Evolutionary conservation across 208 protist species (phyloP).

Genomic region (Wallacemonas rigidus): DNA sequence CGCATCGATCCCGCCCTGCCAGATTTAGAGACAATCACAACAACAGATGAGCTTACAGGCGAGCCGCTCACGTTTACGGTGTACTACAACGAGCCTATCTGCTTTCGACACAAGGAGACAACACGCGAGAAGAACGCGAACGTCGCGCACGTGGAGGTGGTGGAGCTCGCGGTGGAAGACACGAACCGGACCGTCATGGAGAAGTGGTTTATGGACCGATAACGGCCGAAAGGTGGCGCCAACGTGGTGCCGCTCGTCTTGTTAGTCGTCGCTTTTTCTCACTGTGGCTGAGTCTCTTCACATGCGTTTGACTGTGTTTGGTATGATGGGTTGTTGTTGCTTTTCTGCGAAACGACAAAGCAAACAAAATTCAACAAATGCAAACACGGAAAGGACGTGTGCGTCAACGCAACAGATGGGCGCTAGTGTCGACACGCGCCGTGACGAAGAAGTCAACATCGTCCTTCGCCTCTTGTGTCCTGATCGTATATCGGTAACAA

Average conservation of each 20-base stretch:
- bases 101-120: slow-evolving; percentile 64
- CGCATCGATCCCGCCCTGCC: slow-evolving; percentile 59
- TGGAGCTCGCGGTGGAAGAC: slow-evolving; percentile 74
- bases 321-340: too few relatives aligned
- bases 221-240: not conserved
- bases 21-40: slow-evolving; percentile 47
- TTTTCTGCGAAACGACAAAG: too few relatives aligned
- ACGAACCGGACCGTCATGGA: slow-evolving; percentile 62
- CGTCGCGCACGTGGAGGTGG: slow-evolving; percentile 65
- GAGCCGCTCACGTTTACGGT: slow-evolving; percentile 35
- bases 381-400: too few relatives aligned
- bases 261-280: too few relatives aligned
- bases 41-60: slow-evolving; percentile 31
- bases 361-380: too few relatives aligned
- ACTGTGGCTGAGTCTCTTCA: too few relatives aligned
- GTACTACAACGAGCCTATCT: slow-evolving; percentile 74
- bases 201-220: slow-evolving; percentile 76
- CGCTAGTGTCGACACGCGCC: too few relatives aligned
- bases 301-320: too few relatives aligned
- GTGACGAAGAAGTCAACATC: too few relatives aligned
- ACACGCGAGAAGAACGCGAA: slow-evolving; percentile 56
- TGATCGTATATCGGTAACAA: too few relatives aligned
- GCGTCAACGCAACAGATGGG: too few relatives aligned
- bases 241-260: not conserved
- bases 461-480: too few relatives aligned